Base-by-base conservation (phyloP, 768 basidiomycete species). In the Hysterangium stoloniferum region DNA sequence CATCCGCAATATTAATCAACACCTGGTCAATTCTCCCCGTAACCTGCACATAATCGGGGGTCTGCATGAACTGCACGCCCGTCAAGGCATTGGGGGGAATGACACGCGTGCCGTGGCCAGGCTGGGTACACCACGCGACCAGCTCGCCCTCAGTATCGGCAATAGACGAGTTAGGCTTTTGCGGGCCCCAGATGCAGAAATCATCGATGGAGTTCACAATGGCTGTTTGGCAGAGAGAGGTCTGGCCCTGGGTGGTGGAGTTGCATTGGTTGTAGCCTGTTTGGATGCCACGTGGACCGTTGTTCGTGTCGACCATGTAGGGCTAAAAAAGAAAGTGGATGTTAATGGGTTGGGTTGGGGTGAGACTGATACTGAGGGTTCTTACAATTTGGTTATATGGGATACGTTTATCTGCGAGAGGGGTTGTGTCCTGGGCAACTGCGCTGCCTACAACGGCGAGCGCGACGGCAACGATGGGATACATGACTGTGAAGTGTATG, bases 61-160 rank as follows among this genome's bases (percentile, higher is more conserved):
- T 82, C 53, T 65, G 69, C 56, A 82, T 72, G 61, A 74, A 71
- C 65, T 89, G 86, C 0, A 85, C 69, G 48, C 84, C 86, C 2
- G 63, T 63, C 28, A 89, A 63, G 28, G 84, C 73, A 17, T 81
- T 82, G 0, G 60, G 64, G n/a, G 84, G 85, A 29, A 91, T 86
- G 47, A 82, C 59, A 52, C 89, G 83, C 3, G 84, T 80, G 2
- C 88, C 88, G 48, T 75, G 77, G 5, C 77, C 77, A 1, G 73
- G 72, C 61, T 82, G 78, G n/a, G 80, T 78, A 67, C 86, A 92
- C 75, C 78, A 92, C 1, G 86, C 79, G 8, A 91, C 82, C 59
- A 78, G 80, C 61, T 78, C 69, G 35, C 75, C 80, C 61, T 92
- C 89, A 2, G 75, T 75, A 53, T 84, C 72, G 29, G 74, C 82